These are phyloP conservation scores for Noccaea caerulescens DNA, from an alignment of 345 rosid genomes.

Conservation along the genomic window DNA sequence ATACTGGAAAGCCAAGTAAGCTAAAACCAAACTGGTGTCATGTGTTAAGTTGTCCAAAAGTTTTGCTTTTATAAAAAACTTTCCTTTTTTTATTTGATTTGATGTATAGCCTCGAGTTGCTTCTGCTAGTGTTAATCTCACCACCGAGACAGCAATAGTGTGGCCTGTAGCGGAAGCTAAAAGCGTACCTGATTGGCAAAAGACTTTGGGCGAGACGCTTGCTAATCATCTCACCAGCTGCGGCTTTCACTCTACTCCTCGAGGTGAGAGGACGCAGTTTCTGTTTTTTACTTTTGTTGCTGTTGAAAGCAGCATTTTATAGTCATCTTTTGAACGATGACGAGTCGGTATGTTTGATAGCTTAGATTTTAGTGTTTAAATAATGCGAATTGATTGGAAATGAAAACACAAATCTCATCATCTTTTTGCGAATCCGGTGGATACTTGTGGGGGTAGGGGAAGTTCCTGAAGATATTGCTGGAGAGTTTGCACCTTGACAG, in stretches of 20 bases:
- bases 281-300: background rate
- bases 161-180: slow-evolving; percentile 92
- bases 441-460: slow-evolving; percentile 73
- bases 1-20: slow-evolving; percentile 89
- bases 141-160: slow-evolving; percentile 90
- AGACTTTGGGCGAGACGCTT: slow-evolving; percentile 81
- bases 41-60: background rate
- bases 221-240: slow-evolving; percentile 85
- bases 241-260: slow-evolving; percentile 79
- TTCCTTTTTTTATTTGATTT: slow-evolving; percentile 1
- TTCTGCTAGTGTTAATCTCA: slow-evolving; percentile 84
- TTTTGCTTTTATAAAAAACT: background rate
- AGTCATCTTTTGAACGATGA: background rate
- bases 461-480: slow-evolving; percentile 82
- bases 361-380: slow-evolving; percentile 9
- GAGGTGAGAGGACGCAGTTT: slow-evolving; percentile 57
- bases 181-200: slow-evolving; percentile 72
- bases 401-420: slow-evolving; percentile 30
- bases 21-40: slow-evolving; percentile 10
- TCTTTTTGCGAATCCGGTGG: slow-evolving; percentile 39
- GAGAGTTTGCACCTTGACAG: slow-evolving; percentile 61
- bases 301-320: background rate
- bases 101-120: slow-evolving; percentile 82
- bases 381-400: slow-evolving; percentile 19
- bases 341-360: slow-evolving; percentile 10